Conservation (phyloP, 192 early-diverging fungal genomes). For the Backusella mclennaniae region DNA sequence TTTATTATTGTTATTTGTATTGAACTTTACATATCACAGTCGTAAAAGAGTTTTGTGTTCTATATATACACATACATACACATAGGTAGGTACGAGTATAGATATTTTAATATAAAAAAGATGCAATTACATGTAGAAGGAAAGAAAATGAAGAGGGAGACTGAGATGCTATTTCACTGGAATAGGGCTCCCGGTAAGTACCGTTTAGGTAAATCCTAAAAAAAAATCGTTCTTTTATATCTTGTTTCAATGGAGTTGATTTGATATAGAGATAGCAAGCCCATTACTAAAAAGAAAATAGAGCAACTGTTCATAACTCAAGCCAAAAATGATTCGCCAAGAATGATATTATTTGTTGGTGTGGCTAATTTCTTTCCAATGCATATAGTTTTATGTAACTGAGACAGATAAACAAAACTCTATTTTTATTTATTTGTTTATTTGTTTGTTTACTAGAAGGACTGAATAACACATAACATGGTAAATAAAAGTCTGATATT, state of each 20-base stretch:
- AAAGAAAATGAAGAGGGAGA: background rate
- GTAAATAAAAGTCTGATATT: background rate
- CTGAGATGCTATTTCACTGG: background rate
- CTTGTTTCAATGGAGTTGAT: background rate
- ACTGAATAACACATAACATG: background rate
- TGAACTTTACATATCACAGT: background rate
- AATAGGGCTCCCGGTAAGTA: background rate
- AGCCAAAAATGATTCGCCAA: background rate
- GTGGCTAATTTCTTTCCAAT: background rate
- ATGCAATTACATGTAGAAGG: background rate
- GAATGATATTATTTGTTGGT: background rate
- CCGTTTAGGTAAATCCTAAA: slow-evolving; percentile 11
- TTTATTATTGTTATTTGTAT: background rate
- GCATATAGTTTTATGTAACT: background rate
- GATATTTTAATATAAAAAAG: background rate
- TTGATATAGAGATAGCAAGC: background rate
- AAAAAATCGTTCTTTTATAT: background rate
- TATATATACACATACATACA: background rate
- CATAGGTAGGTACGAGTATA: background rate
- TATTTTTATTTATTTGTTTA: background rate
- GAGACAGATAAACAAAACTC: slow-evolving; percentile 9
- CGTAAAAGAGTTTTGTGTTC: background rate
- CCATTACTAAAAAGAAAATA: background rate
- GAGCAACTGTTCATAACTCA: background rate
- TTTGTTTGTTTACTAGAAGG: background rate